Percentiles rank a stretch among this genome's conserved stretches.
Evolutionary conservation across 495 filamentous ascomycete species (phyloP).

Genomic region (Articulospora tetracladia): DNA sequence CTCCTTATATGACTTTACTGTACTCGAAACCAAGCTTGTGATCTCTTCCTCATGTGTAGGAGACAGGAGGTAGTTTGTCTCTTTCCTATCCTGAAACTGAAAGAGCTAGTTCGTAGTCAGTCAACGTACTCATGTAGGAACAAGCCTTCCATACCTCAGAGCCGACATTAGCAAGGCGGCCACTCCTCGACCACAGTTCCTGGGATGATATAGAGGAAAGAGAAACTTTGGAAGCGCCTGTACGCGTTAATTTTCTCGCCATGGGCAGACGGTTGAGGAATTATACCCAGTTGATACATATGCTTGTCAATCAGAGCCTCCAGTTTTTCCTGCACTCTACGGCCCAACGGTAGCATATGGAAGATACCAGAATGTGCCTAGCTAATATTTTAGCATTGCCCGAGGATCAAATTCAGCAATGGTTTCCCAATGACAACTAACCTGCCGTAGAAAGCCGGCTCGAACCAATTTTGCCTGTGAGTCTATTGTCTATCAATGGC

Average conservation of each 20-base stretch:
- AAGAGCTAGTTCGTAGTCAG: conserved; percentile 58
- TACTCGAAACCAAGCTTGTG: conserved; percentile 68
- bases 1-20: conserved; percentile 80
- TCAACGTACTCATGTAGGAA: not conserved
- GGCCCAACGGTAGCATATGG: conserved; percentile 87
- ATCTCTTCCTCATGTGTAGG: conserved; percentile 98
- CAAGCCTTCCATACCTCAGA: conserved; percentile 34
- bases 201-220: conserved; percentile 86
- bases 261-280: conserved; percentile 1
- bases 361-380: conserved; percentile 87
- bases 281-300: conserved; percentile 70
- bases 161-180: conserved; percentile 32
- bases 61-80: conserved; percentile 70
- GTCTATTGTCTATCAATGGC: conserved; percentile 41
- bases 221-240: conserved; percentile 85
- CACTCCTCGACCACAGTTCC: conserved; percentile 69
- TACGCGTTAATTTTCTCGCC: not conserved
- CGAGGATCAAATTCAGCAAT: too few species aligned
- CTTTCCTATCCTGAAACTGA: conserved; percentile 73
- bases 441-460: conserved; percentile 78
- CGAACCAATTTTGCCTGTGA: conserved; percentile 70
- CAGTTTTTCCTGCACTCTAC: conserved; percentile 84
- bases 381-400: not conserved
- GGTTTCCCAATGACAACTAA: too few species aligned
- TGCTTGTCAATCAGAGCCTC: conserved; percentile 83